Percentiles rank a stretch among this genome's conserved stretches.
These are phyloP conservation scores for Phytophthora chlamydospora DNA, from an alignment of 352 stramenopile species.

Conservation along the genomic window DNA sequence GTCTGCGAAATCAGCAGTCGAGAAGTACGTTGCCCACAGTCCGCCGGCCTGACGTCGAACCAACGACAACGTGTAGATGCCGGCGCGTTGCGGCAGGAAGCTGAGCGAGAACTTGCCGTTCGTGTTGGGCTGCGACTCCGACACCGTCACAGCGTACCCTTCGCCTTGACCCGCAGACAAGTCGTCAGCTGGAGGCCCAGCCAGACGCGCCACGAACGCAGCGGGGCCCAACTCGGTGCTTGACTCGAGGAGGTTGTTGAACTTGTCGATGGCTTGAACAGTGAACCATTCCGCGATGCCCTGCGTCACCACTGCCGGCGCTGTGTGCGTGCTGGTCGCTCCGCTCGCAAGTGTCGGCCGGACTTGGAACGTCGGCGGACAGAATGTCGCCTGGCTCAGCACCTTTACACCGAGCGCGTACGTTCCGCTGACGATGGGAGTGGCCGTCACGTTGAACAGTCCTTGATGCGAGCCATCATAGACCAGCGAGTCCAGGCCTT, in stretches of 20 bases:
- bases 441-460: slow-evolving; percentile 86
- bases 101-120: slow-evolving; percentile 85
- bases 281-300: slow-evolving; percentile 76
- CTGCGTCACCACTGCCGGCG: slow-evolving; percentile 80
- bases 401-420: slow-evolving; percentile 73
- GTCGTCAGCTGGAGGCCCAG: slow-evolving; percentile 35
- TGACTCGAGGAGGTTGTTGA: slow-evolving; percentile 91
- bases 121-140: slow-evolving; percentile 72
- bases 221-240: slow-evolving; percentile 62
- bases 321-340: slow-evolving; percentile 76
- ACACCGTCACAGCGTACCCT: slow-evolving; percentile 54
- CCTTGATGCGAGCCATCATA: slow-evolving; percentile 68
- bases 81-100: slow-evolving; percentile 84
- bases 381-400: slow-evolving; percentile 53
- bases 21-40: slow-evolving; percentile 92
- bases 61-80: slow-evolving; percentile 83
- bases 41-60: slow-evolving; percentile 82
- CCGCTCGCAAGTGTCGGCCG: slow-evolving; percentile 75
- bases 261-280: slow-evolving; percentile 91
- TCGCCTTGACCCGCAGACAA: slow-evolving; percentile 10
- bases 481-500: slow-evolving; percentile 72
- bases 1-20: slow-evolving; percentile 88
- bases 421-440: slow-evolving; percentile 76
- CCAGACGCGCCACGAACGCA: slow-evolving; percentile 68
- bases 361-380: slow-evolving; percentile 80